These are phyloP conservation scores for Mycena galericulata DNA, from an alignment of 768 basidiomycete genomes.

Conservation along the genomic window DNA sequence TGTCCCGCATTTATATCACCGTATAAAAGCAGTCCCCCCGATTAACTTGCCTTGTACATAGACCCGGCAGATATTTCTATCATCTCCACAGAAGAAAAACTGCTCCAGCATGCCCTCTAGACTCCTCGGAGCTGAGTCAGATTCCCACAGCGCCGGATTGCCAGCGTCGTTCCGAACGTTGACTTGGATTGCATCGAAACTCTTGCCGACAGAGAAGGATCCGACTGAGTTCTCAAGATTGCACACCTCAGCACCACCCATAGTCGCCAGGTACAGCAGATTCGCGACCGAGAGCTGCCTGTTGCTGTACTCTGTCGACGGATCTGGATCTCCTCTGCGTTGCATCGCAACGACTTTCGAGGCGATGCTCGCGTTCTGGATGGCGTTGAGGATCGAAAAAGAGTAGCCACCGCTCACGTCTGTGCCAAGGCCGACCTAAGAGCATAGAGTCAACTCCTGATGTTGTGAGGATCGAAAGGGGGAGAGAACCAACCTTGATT, in stretches of 20 bases:
- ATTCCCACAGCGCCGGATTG: conserved; percentile 70
- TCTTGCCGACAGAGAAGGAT: conserved; percentile 83
- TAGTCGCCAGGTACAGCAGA: conserved; percentile 90
- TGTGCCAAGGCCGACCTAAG: conserved; percentile 92
- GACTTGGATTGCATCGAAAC: conserved; percentile 90
- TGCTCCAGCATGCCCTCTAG: conserved; percentile 79
- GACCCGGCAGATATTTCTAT: conserved; percentile 84
- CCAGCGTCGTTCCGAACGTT: conserved; percentile 63
- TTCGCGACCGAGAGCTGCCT: conserved; percentile 80
- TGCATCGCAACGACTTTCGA: conserved; percentile 81
- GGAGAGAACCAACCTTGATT: conserved; percentile 72
- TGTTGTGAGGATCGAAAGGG: background rate
- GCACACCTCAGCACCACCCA: conserved; percentile 91
- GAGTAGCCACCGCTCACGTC: conserved; percentile 92
- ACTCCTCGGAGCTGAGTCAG: conserved; percentile 47
- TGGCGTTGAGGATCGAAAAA: conserved; percentile 79
- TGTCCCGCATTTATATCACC: conserved; percentile 13
- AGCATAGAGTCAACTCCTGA: background rate
- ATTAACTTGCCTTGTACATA: conserved; percentile 86
- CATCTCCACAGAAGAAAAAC: conserved; percentile 90
- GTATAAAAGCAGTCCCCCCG: conserved; percentile 67
- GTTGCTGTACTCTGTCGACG: conserved; percentile 54
- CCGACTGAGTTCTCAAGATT: conserved; percentile 76
- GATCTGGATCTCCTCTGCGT: conserved; percentile 26
- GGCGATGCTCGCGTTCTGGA: conserved; percentile 83